Conservation (phyloP, 139 green algal species). For the Closterium sp. region DNA sequence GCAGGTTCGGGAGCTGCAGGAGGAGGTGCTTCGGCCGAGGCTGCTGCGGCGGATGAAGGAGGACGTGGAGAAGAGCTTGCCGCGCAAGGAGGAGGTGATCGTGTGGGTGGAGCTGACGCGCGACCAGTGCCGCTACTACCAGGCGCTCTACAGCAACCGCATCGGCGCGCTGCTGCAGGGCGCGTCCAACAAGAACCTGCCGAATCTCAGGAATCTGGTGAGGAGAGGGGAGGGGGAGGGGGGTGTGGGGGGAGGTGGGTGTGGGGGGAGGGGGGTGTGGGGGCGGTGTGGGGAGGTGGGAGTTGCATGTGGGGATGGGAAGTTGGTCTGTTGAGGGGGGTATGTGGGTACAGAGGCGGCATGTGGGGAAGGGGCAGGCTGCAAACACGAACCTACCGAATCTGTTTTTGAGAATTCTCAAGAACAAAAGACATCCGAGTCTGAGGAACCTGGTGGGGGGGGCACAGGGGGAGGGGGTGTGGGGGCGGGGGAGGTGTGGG, state of each 20-base stretch:
- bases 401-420: too few relatives aligned
- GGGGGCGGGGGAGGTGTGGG: too few relatives aligned
- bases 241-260: not conserved
- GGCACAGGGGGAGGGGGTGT: too few relatives aligned
- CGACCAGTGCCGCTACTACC: slow-evolving; percentile 78
- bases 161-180: slow-evolving; percentile 43
- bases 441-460: slow-evolving; percentile 31
- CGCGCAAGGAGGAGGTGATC: slow-evolving; percentile 90
- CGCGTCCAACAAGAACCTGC: slow-evolving; percentile 24
- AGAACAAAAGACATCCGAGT: slow-evolving; percentile 22
- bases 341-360: too few relatives aligned
- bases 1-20: slow-evolving; percentile 48
- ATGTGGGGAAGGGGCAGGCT: too few relatives aligned
- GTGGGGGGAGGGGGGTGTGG: not conserved
- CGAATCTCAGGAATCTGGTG: slow-evolving; percentile 36
- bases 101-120: slow-evolving; percentile 83
- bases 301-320: too few relatives aligned
- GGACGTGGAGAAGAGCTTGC: slow-evolving; percentile 87
- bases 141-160: slow-evolving; percentile 41
- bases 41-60: slow-evolving; percentile 96
- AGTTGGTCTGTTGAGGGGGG: too few relatives aligned
- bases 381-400: too few relatives aligned
- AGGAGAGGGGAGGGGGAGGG: not conserved
- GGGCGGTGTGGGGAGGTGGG: too few relatives aligned
- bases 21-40: slow-evolving; percentile 69